Conservation (phyloP, 106 monocot genomes). For the Allium cepa region DNA sequence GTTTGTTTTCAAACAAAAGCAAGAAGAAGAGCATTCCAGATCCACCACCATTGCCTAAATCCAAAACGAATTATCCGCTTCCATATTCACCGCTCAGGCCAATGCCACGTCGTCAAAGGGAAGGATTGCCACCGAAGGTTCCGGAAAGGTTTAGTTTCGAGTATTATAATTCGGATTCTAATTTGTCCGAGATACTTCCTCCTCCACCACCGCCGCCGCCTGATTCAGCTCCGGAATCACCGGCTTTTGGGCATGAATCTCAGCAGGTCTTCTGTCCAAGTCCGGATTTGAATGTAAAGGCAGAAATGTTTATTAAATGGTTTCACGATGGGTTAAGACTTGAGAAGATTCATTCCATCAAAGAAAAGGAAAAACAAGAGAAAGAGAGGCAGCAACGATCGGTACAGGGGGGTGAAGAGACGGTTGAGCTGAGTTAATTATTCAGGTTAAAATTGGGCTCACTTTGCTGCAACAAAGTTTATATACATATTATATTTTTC, state of each 20-base stretch:
- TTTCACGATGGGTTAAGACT: conserved; percentile 41
- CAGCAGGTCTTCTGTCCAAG: conserved; percentile 24
- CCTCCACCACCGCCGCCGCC: conserved; percentile 17
- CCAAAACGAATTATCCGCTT: conserved; percentile 2
- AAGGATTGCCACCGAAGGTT: not conserved
- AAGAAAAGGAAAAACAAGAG: conserved; percentile 15
- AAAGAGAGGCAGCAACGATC: not conserved
- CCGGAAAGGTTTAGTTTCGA: not conserved
- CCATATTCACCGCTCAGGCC: conserved; percentile 10
- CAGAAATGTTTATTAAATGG: conserved; percentile 53
- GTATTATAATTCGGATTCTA: not conserved
- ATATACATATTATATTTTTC: too few relatives aligned
- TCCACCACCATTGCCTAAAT: conserved; percentile 5
- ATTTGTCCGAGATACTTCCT: not conserved
- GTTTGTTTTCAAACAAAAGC: conserved; percentile 47
- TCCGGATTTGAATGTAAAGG: conserved; percentile 66
- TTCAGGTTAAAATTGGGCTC: too few relatives aligned
- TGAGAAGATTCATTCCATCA: conserved; percentile 56
- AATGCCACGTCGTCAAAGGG: not conserved
- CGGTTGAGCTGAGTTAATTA: not conserved
- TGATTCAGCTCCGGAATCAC: not conserved
- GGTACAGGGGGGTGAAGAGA: conserved; percentile 1
- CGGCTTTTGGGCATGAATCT: not conserved
- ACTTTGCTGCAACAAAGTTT: too few relatives aligned
- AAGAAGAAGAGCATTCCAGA: conserved; percentile 35